A percentile compares a stretch with the other conserved stretches of the same genome.
Evolutionary conservation across 1,284 basidiomycete species (phyloP).

Genomic region (Volvariella surrecta): DNA sequence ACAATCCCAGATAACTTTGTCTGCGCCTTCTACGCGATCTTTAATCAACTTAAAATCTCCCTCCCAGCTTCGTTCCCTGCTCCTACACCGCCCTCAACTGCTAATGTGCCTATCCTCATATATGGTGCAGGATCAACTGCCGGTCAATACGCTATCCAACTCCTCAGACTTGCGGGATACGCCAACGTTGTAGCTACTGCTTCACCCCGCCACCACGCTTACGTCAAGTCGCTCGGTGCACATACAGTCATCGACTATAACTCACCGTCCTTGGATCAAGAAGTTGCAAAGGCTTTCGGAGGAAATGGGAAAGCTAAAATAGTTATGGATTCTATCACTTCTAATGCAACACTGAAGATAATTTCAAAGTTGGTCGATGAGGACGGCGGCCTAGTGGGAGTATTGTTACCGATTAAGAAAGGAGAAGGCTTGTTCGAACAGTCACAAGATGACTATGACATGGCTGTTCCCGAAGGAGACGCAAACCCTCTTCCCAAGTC

Average conservation of each 20-base stretch:
- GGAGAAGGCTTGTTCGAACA: conserved; percentile 26
- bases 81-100: conserved; percentile 21
- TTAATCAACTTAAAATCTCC: conserved; percentile 34
- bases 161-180: conserved; percentile 45
- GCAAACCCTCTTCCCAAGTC: conserved; percentile 23
- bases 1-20: conserved; percentile 45
- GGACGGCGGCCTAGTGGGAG: conserved; percentile 26
- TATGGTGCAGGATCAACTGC: conserved; percentile 50
- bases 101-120: conserved; percentile 34
- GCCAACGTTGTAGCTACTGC: conserved; percentile 43
- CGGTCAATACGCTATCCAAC: conserved; percentile 45
- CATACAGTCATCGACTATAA: conserved; percentile 42
- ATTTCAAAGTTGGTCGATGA: conserved; percentile 28
- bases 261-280: conserved; percentile 27
- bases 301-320: conserved; percentile 27
- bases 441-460: conserved; percentile 20
- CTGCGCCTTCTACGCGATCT: conserved; percentile 38
- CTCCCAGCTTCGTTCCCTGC: conserved; percentile 29
- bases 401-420: conserved; percentile 41
- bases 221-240: conserved; percentile 40
- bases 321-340: conserved; percentile 35
- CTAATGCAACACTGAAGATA: conserved; percentile 26
- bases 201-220: conserved; percentile 36
- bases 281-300: conserved; percentile 29
- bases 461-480: conserved; percentile 22